Conservation (phyloP, 495 filamentous ascomycete species). For the Podospora sp. region DNA sequence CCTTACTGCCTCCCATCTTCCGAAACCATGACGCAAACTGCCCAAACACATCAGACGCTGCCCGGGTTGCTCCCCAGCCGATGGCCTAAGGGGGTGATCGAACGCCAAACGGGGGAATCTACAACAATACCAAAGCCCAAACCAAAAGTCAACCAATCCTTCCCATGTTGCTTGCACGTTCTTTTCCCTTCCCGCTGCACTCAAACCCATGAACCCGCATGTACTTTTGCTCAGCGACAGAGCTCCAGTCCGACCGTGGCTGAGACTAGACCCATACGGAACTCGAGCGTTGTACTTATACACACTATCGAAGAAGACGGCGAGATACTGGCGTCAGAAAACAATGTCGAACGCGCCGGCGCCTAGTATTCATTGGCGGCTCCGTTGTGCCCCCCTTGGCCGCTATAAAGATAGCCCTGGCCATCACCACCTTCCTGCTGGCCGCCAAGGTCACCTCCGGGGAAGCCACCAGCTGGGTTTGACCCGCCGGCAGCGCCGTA, state of each 20-base stretch:
- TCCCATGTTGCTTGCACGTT: conserved; percentile 10
- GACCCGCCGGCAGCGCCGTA: conserved; percentile 59
- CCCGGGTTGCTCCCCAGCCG: conserved; percentile 8
- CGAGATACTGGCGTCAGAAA: not conserved
- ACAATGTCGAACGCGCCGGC: not conserved
- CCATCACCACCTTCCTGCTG: conserved; percentile 58
- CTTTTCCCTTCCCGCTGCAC: conserved; percentile 8
- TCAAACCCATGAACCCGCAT: conserved; percentile 11
- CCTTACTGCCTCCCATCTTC: not conserved
- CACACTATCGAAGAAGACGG: conserved; percentile 23
- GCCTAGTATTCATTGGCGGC: conserved; percentile 51
- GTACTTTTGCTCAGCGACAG: conserved; percentile 10
- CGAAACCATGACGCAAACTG: not conserved
- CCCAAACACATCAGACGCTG: not conserved
- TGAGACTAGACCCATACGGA: conserved; percentile 2
- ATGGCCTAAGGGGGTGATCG: conserved; percentile 10
- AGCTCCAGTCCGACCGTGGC: not conserved
- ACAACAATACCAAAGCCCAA: conserved; percentile 31
- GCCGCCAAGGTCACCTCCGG: conserved; percentile 58
- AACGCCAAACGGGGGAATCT: conserved; percentile 41
- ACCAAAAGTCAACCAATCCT: conserved; percentile 14
- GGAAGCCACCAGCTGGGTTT: conserved; percentile 55
- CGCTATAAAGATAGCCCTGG: conserved; percentile 63
- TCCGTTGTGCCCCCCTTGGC: conserved; percentile 71
- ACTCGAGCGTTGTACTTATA: conserved; percentile 35